Percentiles rank a stretch among this genome's conserved stretches.
Conservation (phyloP, 257 asterid genomes). For the Coffea canephora region DNA sequence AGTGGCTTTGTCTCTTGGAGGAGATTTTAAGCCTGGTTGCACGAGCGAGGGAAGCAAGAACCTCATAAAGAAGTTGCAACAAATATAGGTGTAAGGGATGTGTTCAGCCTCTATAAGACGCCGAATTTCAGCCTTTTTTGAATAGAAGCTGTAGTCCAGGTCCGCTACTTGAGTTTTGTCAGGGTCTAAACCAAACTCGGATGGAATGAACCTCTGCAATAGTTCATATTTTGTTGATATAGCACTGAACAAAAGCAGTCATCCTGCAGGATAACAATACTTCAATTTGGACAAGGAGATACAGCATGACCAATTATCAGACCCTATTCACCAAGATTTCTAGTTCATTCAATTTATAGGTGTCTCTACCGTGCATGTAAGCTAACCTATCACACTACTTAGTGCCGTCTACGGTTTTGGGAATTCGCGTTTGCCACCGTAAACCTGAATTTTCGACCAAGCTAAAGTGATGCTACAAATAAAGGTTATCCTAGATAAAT, state of each 20-base stretch:
- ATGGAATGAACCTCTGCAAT: slow-evolving; percentile 82
- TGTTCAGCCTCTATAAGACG: slow-evolving; percentile 71
- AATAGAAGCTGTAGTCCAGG: slow-evolving; percentile 67
- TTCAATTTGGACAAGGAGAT: neutral
- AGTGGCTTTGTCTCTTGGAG: slow-evolving; percentile 74
- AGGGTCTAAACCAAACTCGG: slow-evolving; percentile 89
- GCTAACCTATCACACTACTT: too few species aligned
- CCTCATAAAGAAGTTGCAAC: slow-evolving; percentile 82
- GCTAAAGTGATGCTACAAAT: neutral
- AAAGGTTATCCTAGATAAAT: neutral
- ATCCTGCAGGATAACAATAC: slow-evolving; percentile 2
- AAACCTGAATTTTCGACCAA: neutral
- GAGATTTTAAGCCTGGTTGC: slow-evolving; percentile 68
- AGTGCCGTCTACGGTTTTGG: neutral
- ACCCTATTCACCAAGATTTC: neutral
- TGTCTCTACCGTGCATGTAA: neutral
- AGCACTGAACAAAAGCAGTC: slow-evolving; percentile 1
- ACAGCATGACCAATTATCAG: neutral
- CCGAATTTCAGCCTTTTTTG: slow-evolving; percentile 72
- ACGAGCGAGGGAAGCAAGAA: slow-evolving; percentile 77
- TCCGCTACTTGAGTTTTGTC: slow-evolving; percentile 61
- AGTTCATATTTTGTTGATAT: slow-evolving; percentile 5
- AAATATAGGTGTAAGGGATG: slow-evolving; percentile 75
- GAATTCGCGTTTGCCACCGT: neutral
- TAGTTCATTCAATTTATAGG: neutral